Evolutionary conservation across 1,139 yeast genomes (phyloP).

Genomic region (Protomyces pachydermus): DNA sequence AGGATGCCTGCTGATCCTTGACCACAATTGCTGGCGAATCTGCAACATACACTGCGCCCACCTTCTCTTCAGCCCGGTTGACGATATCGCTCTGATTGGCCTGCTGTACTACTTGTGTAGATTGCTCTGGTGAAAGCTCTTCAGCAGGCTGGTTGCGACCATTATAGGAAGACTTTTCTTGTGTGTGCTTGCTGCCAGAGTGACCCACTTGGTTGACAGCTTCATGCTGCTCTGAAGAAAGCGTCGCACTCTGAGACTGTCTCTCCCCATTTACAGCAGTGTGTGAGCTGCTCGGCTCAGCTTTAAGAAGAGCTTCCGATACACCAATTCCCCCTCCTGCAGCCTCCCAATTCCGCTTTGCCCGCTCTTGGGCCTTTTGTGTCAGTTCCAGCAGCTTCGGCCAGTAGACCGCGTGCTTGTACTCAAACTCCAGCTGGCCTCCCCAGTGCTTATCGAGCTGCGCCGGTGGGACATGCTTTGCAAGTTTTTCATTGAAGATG

Average conservation of each 20-base stretch:
- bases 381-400: conserved; percentile 59
- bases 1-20: neutral
- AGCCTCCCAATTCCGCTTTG: conserved; percentile 3
- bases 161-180: neutral
- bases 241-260: neutral
- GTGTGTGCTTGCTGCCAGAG: neutral
- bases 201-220: neutral
- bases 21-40: neutral
- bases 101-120: neutral
- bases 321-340: conserved; percentile 24
- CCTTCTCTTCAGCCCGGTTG: conserved; percentile 1
- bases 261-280: neutral
- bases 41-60: conserved; percentile 13
- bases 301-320: conserved; percentile 18
- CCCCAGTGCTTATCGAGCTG: conserved; percentile 82
- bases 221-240: neutral
- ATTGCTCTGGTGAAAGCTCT: neutral
- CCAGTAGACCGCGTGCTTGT: conserved; percentile 79
- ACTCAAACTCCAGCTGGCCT: conserved; percentile 76
- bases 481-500: conserved; percentile 83
- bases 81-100: conserved; percentile 1
- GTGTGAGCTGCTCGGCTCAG: conserved; percentile 13
- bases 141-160: neutral
- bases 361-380: conserved; percentile 45
- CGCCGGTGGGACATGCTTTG: conserved; percentile 68